Conservation (phyloP, 2,329 filamentous ascomycete genomes). For the Cadophora gregata region DNA sequence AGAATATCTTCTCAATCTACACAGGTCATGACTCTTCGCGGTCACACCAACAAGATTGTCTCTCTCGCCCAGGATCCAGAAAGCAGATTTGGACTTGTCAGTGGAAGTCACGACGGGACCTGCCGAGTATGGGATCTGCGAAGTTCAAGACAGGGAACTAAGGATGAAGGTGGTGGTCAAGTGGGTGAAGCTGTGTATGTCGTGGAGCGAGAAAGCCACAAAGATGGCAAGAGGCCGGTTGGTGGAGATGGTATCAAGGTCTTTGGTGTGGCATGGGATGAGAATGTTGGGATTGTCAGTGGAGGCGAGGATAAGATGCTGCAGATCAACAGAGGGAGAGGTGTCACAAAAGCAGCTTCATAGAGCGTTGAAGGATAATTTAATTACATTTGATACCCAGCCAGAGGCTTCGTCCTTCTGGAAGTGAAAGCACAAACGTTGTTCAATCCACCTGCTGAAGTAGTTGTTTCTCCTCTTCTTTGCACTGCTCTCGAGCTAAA, state of each 20-base stretch:
- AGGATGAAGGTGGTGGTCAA: slow-evolving; percentile 63
- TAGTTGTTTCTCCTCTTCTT: too few relatives aligned
- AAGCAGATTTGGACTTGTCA: slow-evolving; percentile 83
- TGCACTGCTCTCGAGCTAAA: too few relatives aligned
- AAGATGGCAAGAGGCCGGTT: slow-evolving; percentile 64
- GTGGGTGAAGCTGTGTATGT: slow-evolving; percentile 77
- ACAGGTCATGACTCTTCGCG: slow-evolving; percentile 87
- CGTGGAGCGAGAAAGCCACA: slow-evolving; percentile 76
- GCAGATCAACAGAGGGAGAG: slow-evolving; percentile 72
- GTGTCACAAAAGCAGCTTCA: slow-evolving; percentile 37
- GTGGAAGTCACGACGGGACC: slow-evolving; percentile 89
- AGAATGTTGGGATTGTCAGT: slow-evolving; percentile 85
- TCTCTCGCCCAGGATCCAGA: slow-evolving; percentile 55
- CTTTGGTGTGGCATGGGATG: slow-evolving; percentile 86
- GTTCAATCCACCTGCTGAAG: too few relatives aligned
- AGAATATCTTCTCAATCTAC: slow-evolving; percentile 77
- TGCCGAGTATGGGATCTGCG: slow-evolving; percentile 94
- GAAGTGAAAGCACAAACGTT: neutral
- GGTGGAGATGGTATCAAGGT: slow-evolving; percentile 90
- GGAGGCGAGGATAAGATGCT: slow-evolving; percentile 93
- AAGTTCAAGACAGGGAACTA: slow-evolving; percentile 63
- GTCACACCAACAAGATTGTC: slow-evolving; percentile 78
- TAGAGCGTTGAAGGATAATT: neutral
- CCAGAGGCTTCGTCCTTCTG: neutral
- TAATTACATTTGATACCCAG: neutral